Conservation (phyloP, 2,329 filamentous ascomycete genomes). For the Beauveria sp. region DNA sequence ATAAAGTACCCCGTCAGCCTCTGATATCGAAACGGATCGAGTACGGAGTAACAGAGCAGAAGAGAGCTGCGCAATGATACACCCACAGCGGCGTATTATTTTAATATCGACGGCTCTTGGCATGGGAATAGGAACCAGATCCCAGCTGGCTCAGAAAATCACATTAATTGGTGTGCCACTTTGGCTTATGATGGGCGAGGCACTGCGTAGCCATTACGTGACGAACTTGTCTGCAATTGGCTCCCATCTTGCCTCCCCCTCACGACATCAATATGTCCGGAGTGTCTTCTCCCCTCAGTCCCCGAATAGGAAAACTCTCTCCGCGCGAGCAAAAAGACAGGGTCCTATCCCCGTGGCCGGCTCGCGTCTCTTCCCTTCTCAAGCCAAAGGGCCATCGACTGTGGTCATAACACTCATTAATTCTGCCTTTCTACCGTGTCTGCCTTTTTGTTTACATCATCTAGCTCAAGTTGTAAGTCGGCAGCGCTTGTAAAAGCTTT, state of each 20-base stretch:
- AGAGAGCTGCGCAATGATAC: no score
- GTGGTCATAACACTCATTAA: not conserved
- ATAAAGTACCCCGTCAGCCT: no score
- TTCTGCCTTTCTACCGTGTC: not conserved
- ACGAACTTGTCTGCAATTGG: not conserved
- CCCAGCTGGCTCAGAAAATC: not conserved
- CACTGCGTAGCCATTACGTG: not conserved
- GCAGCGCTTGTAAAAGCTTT: not conserved
- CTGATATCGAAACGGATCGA: no score
- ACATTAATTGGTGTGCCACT: not conserved
- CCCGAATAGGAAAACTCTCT: not conserved
- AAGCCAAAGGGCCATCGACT: not conserved
- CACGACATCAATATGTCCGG: not conserved
- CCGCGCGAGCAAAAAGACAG: not conserved
- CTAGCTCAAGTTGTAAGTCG: no score
- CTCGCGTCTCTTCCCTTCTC: not conserved
- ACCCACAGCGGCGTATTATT: not conserved
- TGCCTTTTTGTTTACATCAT: not conserved
- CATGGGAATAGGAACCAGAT: conserved; percentile 1
- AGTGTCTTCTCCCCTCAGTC: not conserved
- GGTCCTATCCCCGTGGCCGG: not conserved
- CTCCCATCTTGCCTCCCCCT: not conserved
- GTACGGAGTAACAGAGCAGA: no score
- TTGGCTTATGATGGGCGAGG: not conserved
- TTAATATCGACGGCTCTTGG: not conserved